Percentiles rank a stretch among this genome's conserved stretches.
These are phyloP conservation scores for Cordyceps cicadae DNA, from an alignment of 2,329 filamentous ascomycete species.

Conservation along the genomic window DNA sequence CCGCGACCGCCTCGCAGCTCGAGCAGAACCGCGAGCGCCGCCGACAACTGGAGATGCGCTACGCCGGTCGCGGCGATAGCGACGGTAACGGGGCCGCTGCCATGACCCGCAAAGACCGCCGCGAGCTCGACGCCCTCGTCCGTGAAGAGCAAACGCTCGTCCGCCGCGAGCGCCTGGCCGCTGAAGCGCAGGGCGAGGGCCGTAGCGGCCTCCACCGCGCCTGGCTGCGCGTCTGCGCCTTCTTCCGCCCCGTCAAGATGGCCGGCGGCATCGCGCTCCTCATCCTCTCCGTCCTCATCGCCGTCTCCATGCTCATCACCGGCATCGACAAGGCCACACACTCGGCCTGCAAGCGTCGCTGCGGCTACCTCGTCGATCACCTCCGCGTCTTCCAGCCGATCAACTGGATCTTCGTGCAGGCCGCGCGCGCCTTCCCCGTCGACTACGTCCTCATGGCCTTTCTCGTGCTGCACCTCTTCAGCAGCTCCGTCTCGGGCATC, in stretches of 20 bases:
- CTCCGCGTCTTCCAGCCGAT: slow-evolving; percentile 92
- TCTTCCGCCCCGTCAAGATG: slow-evolving; percentile 84
- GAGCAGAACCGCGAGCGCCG: slow-evolving; percentile 87
- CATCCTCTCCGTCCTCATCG: slow-evolving; percentile 65
- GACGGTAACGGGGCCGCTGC: slow-evolving; percentile 26
- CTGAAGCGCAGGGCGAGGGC: slow-evolving; percentile 73
- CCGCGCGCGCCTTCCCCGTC: slow-evolving; percentile 76
- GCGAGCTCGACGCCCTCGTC: slow-evolving; percentile 78
- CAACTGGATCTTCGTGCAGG: slow-evolving; percentile 73
- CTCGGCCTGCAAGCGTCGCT: slow-evolving; percentile 81
- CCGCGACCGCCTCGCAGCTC: slow-evolving; percentile 70
- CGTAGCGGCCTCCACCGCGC: slow-evolving; percentile 61
- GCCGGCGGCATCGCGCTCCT: slow-evolving; percentile 74
- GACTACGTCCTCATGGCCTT: slow-evolving; percentile 88
- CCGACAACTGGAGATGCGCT: slow-evolving; percentile 80
- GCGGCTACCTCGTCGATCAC: slow-evolving; percentile 80
- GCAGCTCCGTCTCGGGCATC: slow-evolving; percentile 77
- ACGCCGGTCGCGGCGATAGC: slow-evolving; percentile 62
- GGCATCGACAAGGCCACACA: slow-evolving; percentile 95
- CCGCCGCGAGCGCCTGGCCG: slow-evolving; percentile 77
- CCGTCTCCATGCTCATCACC: slow-evolving; percentile 89
- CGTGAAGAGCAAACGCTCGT: slow-evolving; percentile 90
- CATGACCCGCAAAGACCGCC: slow-evolving; percentile 74
- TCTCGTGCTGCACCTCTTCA: slow-evolving; percentile 80
- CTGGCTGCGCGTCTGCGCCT: slow-evolving; percentile 73